phyloP scores from a whole-genome alignment of 257 asterid genomes.

The Linaria vulgaris region DNA sequence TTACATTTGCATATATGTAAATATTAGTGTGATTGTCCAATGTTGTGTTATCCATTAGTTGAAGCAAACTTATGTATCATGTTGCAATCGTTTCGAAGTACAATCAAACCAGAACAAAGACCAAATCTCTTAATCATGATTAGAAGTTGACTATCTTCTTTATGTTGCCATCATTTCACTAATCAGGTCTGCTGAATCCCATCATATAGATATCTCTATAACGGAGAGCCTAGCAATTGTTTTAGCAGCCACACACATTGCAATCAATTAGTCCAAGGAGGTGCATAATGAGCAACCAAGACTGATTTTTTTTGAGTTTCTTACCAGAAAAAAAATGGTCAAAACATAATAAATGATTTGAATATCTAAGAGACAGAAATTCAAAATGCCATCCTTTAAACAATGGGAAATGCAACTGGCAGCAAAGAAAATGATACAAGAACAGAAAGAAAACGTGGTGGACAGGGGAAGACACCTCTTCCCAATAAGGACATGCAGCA shows the following conservation, averaged over 20 bases:
- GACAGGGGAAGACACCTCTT: conserved; percentile 10
- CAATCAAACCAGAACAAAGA: not conserved
- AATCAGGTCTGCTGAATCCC: not conserved
- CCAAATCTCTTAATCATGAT: not conserved
- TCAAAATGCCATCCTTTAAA: not conserved
- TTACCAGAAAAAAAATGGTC: too few relatives aligned
- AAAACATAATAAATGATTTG: not conserved
- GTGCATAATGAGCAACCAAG: too few relatives aligned
- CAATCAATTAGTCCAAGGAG: too few relatives aligned
- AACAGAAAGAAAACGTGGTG: conserved; percentile 5
- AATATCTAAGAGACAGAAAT: not conserved
- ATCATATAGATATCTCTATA: not conserved
- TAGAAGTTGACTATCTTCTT: not conserved
- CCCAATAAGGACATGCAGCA: conserved; percentile 20
- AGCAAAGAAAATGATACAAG: not conserved
- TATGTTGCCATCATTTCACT: not conserved
- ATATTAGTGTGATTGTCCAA: not conserved
- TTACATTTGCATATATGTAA: conserved; percentile 13
- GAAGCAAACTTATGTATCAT: not conserved
- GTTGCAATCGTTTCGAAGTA: not conserved
- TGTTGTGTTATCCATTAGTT: not conserved
- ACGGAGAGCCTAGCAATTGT: too few relatives aligned
- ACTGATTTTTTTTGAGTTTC: too few relatives aligned
- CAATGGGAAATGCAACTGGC: conserved; percentile 1
- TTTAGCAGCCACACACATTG: too few relatives aligned